Conservation (phyloP, 805 yeast species). For the Starmerella apicola region DNA sequence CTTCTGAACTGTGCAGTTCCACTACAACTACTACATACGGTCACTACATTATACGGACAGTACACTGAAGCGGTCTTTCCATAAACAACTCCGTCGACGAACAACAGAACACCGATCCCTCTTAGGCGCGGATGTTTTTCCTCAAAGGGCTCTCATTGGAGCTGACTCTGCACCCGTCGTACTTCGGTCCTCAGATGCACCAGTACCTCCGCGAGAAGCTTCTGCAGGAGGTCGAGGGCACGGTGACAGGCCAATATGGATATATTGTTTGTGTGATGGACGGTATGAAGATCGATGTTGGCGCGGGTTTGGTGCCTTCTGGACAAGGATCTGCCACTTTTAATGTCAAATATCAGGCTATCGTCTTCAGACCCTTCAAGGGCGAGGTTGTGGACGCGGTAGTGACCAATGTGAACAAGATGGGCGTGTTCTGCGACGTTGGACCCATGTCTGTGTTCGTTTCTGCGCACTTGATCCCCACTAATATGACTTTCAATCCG, state of each 20-base stretch:
- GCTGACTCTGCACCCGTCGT: constrained; percentile 91
- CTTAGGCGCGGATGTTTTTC: constrained; percentile 19
- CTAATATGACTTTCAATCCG: constrained; percentile 86
- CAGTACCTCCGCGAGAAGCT: constrained; percentile 81
- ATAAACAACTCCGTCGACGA: no score
- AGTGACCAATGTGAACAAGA: constrained; percentile 82
- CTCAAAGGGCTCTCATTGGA: constrained; percentile 81
- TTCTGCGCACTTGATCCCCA: constrained; percentile 86
- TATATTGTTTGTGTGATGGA: constrained; percentile 93
- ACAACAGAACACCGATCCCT: no score
- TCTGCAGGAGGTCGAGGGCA: constrained; percentile 92
- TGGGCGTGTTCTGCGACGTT: constrained; percentile 96
- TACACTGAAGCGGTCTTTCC: no score
- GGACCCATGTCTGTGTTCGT: constrained; percentile 94
- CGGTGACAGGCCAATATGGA: constrained; percentile 98
- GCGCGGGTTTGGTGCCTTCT: constrained; percentile 83
- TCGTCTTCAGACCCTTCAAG: constrained; percentile 96
- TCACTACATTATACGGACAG: no score
- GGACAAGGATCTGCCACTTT: constrained; percentile 91
- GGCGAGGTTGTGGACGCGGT: constrained; percentile 98
- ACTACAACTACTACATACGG: no score
- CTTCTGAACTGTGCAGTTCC: no score
- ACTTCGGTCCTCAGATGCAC: constrained; percentile 95
- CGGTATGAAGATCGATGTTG: constrained; percentile 87
- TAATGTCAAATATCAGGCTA: constrained; percentile 89